Percentiles rank a stretch among this genome's conserved stretches.
phyloP scores from a whole-genome alignment of 108 stramenopile species.

The Tribonema minus region DNA sequence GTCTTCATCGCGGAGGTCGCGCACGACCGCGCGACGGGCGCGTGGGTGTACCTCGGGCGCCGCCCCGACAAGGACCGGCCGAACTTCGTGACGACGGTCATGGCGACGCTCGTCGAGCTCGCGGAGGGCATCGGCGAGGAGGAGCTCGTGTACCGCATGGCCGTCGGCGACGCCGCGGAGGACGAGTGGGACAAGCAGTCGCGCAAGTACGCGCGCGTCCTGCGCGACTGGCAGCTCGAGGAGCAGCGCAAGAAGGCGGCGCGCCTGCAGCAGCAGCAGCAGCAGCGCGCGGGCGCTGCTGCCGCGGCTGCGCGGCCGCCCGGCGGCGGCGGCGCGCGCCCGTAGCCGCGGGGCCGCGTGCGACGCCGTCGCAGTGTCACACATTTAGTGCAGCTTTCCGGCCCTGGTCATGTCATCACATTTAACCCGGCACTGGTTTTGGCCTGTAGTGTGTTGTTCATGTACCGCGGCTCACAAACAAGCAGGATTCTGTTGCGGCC shows the following conservation, averaged over 20 bases:
- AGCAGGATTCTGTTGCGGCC: too few relatives aligned
- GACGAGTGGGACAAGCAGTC: constrained; percentile 38
- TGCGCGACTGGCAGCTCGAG: background rate
- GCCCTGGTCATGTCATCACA: too few relatives aligned
- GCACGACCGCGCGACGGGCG: constrained; percentile 25
- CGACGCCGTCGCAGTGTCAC: too few relatives aligned
- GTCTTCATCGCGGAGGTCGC: constrained; percentile 38
- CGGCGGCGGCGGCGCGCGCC: too few relatives aligned
- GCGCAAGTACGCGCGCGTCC: background rate
- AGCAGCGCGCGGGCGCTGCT: background rate
- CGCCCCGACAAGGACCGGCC: constrained; percentile 47
- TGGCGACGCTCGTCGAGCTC: constrained; percentile 43
- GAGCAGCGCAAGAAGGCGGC: background rate
- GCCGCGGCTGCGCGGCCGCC: too few relatives aligned
- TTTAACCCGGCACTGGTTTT: too few relatives aligned
- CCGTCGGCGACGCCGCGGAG: constrained; percentile 1
- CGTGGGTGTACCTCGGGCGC: constrained; percentile 43
- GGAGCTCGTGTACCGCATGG: constrained; percentile 48
- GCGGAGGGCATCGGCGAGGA: constrained; percentile 37
- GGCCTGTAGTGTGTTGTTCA: too few relatives aligned
- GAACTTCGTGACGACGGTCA: constrained; percentile 47
- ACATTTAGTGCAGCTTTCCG: too few relatives aligned
- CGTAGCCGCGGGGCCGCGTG: too few relatives aligned
- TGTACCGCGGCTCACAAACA: too few relatives aligned
- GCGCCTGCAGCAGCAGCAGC: background rate